These are phyloP conservation scores for Phytopythium aichiense DNA, from an alignment of 352 stramenopile genomes.

Conservation along the genomic window DNA sequence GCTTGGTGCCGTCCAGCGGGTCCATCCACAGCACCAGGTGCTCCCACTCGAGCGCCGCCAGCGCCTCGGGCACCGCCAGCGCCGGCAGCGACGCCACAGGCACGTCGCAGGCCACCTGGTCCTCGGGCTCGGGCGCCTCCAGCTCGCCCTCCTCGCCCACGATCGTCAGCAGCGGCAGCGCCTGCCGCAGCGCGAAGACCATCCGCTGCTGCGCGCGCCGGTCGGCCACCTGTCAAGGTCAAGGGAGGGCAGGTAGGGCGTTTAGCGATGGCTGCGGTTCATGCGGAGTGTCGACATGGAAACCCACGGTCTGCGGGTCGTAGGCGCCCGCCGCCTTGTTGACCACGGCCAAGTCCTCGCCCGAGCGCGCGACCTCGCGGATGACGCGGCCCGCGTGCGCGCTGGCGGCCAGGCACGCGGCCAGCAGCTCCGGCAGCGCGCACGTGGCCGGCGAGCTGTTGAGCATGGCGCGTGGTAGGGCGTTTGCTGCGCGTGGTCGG, in stretches of 20 bases:
- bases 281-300: neutral
- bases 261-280: neutral
- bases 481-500: neutral
- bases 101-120: slow-evolving; percentile 47
- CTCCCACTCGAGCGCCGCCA: slow-evolving; percentile 27
- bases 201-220: slow-evolving; percentile 74
- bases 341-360: slow-evolving; percentile 54
- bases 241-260: neutral
- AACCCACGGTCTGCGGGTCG: slow-evolving; percentile 61
- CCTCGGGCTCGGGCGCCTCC: slow-evolving; percentile 31
- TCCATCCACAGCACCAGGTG: slow-evolving; percentile 79
- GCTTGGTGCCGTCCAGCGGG: slow-evolving; percentile 74
- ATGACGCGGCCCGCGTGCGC: slow-evolving; percentile 58
- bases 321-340: slow-evolving; percentile 75
- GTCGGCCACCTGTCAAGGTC: slow-evolving; percentile 35
- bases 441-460: slow-evolving; percentile 10
- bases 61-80: slow-evolving; percentile 18
- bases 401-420: slow-evolving; percentile 54
- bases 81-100: slow-evolving; percentile 15
- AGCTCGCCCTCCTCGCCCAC: slow-evolving; percentile 73
- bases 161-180: slow-evolving; percentile 51
- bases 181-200: slow-evolving; percentile 45
- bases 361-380: slow-evolving; percentile 53
- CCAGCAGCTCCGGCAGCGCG: slow-evolving; percentile 36
- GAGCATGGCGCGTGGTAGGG: slow-evolving; percentile 8